Percentiles rank a stretch among this genome's conserved stretches.
Evolutionary conservation across 345 rosid species (phyloP).

Genomic region (Syzygium jambos): DNA sequence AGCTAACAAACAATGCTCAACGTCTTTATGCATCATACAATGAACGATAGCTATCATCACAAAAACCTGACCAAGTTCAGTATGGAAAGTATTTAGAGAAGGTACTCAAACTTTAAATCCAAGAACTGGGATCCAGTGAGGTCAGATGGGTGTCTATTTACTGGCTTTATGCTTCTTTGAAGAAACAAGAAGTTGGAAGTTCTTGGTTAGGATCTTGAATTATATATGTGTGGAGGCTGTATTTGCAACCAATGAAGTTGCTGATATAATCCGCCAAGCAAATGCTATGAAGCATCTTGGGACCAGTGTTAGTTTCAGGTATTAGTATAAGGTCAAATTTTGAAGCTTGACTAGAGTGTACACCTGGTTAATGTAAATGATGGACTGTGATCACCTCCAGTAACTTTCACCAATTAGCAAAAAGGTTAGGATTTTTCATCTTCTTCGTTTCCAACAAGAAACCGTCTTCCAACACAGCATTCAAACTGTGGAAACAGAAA

Average conservation of each 20-base stretch:
- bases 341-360: not conserved
- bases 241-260: not conserved
- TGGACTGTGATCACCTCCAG: not conserved
- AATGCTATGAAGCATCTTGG: not conserved
- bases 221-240: not conserved
- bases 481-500: not conserved
- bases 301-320: not conserved
- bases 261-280: not conserved
- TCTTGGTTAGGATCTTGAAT: not conserved
- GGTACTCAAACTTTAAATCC: not conserved
- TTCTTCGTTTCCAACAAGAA: not conserved
- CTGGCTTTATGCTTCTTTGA: not conserved
- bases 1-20: not conserved
- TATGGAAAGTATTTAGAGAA: not conserved
- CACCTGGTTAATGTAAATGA: not conserved
- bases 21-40: not conserved
- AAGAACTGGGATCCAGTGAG: not conserved
- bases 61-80: not conserved
- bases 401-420: not conserved
- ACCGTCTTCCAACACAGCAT: not conserved
- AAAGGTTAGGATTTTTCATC: not conserved
- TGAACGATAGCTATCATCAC: not conserved
- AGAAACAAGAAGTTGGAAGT: not conserved
- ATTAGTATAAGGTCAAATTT: not conserved
- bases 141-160: not conserved